Base-by-base conservation (phyloP, 139 green algal genomes). In the Chlorella sp. region DNA sequence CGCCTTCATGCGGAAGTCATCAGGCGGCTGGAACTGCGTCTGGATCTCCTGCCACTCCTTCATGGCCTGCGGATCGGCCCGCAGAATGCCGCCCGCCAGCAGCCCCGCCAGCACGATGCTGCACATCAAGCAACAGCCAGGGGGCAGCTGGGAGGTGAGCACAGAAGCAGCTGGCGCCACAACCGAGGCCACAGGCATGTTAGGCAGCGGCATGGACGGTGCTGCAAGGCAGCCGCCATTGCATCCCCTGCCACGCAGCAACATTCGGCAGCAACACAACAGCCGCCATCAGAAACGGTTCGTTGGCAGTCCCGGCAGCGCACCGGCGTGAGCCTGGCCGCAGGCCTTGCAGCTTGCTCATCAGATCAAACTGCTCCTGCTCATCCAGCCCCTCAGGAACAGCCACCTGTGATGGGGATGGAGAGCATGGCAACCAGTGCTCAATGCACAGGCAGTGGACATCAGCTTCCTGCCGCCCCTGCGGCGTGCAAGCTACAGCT, bases 11-110 rank as follows among this genome's bases (percentile, higher is more conserved):
- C 67, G 67, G 80, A 85, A 85, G 80, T 69, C 68, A 47, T 65
- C 73, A 1, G 86, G 86, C 69, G 82, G 82, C 39, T 36, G 51
- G 71, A 73, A 80, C 32, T 84, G 39, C 51, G 38, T 11, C 75
- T 90, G 71, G 60, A 90, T 88, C n/a, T 63, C 74, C 55, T 86
- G 44, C 82, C 74, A 86, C 81, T 90, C 82, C 34, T 38, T 15
- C 41, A 69, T 76, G n/a, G 78, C 87, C 23, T n/a, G 30, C 17
- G 83, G 76, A 68, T 90, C 83, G 3, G 32, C 68, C 16, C 76
- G 64, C 74, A 88, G 56, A 20, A 90, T 90, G 39, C 71, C 70
- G 32, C 83, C 87, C 34, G 79, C 26, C 34, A 90, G 69, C 70
- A 88, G 55, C 81, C 81, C 85, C 73, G 87, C 81, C 57, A 90